phyloP scores from a whole-genome alignment of 108 stramenopile species.

The Cyclotella kingstonii region DNA sequence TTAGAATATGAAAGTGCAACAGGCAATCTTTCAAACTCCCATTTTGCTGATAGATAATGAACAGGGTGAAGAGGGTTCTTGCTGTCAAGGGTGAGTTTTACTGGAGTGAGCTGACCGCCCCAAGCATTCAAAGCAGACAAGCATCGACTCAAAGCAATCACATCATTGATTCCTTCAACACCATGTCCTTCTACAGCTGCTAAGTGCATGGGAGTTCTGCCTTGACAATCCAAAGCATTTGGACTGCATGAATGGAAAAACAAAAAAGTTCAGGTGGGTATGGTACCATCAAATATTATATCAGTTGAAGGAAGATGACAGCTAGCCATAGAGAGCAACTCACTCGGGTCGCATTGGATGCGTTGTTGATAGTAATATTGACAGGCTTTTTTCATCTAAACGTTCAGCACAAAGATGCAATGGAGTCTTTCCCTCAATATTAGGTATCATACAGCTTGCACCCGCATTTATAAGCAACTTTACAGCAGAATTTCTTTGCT shows the following conservation, averaged over 20 bases:
- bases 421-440: slow-evolving; percentile 39
- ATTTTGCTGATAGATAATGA: slow-evolving; percentile 38
- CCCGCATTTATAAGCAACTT: slow-evolving; percentile 61
- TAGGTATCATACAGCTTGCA: slow-evolving; percentile 51
- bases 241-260: slow-evolving; percentile 19
- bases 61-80: slow-evolving; percentile 48
- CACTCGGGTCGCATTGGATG: slow-evolving; percentile 48
- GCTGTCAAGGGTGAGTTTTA: slow-evolving; percentile 26
- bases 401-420: slow-evolving; percentile 59
- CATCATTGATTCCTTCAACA: slow-evolving; percentile 34
- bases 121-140: slow-evolving; percentile 59
- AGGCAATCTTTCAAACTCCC: slow-evolving; percentile 48
- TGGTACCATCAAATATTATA: too few relatives aligned
- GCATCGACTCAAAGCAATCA: slow-evolving; percentile 53
- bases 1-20: slow-evolving; percentile 45
- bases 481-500: slow-evolving; percentile 52
- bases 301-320: too few relatives aligned
- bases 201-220: slow-evolving; percentile 72
- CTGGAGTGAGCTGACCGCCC: slow-evolving; percentile 51
- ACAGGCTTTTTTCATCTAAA: slow-evolving; percentile 61
- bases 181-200: slow-evolving; percentile 57
- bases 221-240: slow-evolving; percentile 60
- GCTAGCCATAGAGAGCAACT: too few relatives aligned
- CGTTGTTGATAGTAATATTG: slow-evolving; percentile 48
- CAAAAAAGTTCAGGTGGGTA: background rate